phyloP scores from a whole-genome alignment of 1,284 basidiomycete species.

The Cryptococcus sp. region DNA sequence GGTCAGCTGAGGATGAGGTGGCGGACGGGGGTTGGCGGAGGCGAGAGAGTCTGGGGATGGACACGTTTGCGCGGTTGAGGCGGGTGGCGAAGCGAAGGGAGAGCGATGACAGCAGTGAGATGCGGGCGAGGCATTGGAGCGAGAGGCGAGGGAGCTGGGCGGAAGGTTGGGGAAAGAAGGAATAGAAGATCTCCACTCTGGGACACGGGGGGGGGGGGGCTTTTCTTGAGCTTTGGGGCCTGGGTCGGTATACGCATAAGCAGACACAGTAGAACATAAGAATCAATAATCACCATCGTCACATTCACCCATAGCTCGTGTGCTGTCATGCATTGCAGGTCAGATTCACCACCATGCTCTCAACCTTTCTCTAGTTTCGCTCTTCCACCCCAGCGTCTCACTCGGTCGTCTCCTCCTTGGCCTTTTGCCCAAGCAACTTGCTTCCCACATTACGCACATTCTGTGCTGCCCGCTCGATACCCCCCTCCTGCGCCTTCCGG shows the following conservation, averaged over 20 bases:
- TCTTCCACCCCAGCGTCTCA: no score
- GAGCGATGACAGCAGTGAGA: background rate
- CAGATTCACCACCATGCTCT: background rate
- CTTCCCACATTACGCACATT: slow-evolving; percentile 48
- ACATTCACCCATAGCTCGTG: background rate
- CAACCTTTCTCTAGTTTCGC: background rate
- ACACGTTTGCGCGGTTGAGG: slow-evolving; percentile 9
- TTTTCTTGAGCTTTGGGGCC: no score
- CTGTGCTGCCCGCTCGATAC: slow-evolving; percentile 47
- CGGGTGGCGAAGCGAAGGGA: slow-evolving; percentile 4
- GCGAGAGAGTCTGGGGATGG: slow-evolving; percentile 18
- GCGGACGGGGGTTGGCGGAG: slow-evolving; percentile 1
- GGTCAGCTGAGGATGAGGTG: slow-evolving; percentile 1
- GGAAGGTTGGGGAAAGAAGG: slow-evolving; percentile 11
- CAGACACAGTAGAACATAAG: background rate
- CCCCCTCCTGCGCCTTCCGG: slow-evolving; percentile 42
- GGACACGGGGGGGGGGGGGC: no score
- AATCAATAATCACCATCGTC: background rate
- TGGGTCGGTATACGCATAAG: no score
- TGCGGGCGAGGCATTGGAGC: slow-evolving; percentile 8
- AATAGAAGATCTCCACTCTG: background rate
- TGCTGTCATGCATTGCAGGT: background rate
- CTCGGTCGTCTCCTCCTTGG: slow-evolving; percentile 2
- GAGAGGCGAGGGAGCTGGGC: slow-evolving; percentile 22
- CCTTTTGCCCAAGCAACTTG: slow-evolving; percentile 38